Percentiles rank a stretch among this genome's conserved stretches.
Evolutionary conservation across 1,139 yeast species (phyloP).

Genomic region (Taiozyma sp.): DNA sequence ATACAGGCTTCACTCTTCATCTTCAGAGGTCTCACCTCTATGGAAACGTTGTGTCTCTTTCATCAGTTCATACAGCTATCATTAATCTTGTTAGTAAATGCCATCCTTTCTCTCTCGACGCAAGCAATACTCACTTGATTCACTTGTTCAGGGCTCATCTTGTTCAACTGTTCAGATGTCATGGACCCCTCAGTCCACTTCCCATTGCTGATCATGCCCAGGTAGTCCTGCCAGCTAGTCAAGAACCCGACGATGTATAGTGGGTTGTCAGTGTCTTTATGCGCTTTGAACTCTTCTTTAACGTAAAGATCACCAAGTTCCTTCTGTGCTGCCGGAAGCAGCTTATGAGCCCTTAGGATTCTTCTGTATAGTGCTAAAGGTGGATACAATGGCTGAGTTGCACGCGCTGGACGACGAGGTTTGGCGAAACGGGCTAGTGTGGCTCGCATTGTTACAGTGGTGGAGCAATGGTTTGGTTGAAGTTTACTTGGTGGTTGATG

Average conservation of each 20-base stretch:
- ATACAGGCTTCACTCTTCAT: background rate
- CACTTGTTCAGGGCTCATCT: conserved; percentile 88
- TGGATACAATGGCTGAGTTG: conserved; percentile 63
- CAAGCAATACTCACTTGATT: conserved; percentile 45
- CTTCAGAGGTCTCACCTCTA: conserved; percentile 6
- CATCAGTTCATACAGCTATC: conserved; percentile 57
- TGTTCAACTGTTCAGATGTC: conserved; percentile 61
- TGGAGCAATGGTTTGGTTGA: no score
- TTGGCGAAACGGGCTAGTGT: conserved; percentile 41
- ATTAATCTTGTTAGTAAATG: conserved; percentile 4
- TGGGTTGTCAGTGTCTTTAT: conserved; percentile 78
- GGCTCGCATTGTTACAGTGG: conserved; percentile 43
- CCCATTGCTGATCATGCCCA: conserved; percentile 67
- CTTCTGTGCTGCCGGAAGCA: conserved; percentile 64
- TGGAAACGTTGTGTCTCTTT: conserved; percentile 45
- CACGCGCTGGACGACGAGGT: conserved; percentile 54
- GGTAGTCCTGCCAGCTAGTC: conserved; percentile 92
- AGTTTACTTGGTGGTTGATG: background rate
- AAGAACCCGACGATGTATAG: conserved; percentile 90
- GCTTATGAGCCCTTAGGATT: conserved; percentile 73
- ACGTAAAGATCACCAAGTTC: conserved; percentile 88
- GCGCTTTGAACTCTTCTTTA: conserved; percentile 86
- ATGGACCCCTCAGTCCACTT: conserved; percentile 72
- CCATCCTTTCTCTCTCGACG: background rate
- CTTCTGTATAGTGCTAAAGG: conserved; percentile 75